Base-by-base conservation (phyloP, 1,139 yeast genomes). In the Sugiyamaella neomexicana region DNA sequence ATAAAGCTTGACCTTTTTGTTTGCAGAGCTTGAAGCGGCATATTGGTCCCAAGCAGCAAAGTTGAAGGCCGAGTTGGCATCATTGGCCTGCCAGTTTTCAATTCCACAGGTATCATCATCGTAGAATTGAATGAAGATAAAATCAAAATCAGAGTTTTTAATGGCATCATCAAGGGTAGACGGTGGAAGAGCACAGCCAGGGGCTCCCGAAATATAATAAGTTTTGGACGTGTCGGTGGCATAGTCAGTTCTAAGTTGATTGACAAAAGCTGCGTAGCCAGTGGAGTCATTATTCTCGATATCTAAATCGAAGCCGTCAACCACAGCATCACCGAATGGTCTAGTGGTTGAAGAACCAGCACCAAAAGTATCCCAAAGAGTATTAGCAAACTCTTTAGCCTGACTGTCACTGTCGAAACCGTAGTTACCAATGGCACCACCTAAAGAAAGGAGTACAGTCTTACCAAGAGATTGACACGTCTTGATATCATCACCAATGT, bases 101-200 rank as follows among this genome's bases (percentile, higher is more conserved):
- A 67, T 58, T 8, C 72, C 68, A 73, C 98, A 91, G 70, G 85
- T 82, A 73, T 91, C 91, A 73, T 91, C 91, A 79, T 91, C 91
- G 79, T 91, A 91, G 75, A 91, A 91, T 75, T 91, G 98, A 64
- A 91, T 81, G 66, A 88, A 89, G 2, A 91, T 90, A 71, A 85
- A 89, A 72, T 91, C 97, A 61, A 91, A 75, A 44, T 80, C 76
- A 20, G 86, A 81, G 31, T 78, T 72, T 15, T 75, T 74, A 62
- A 91, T 72, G 37, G 86, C 72, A 53, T 82, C 80, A 58, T 95
- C 95, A 44, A 86, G 82, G 44, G 86, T 81, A 6, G 85, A 88
- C 73, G 91, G 97, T 25, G 97, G 97, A 68, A 83, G 88, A 23
- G 85, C 86, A 75, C 98, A 91, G 75, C 90, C 97, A 17, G 98